Conservation (phyloP, 257 asterid species). For the Jasminum sambac region DNA sequence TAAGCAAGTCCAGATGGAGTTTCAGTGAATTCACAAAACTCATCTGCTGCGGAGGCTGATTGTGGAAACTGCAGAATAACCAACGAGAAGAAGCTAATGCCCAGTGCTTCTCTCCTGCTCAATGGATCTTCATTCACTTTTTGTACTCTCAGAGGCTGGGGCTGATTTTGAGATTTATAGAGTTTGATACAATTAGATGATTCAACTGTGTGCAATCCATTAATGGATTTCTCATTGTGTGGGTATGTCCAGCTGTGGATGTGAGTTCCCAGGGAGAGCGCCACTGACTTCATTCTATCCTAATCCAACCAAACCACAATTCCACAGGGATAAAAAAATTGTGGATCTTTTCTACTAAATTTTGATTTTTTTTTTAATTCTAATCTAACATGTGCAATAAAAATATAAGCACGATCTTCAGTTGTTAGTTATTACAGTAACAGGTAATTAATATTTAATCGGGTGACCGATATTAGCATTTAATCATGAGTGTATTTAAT, state of each 20-base stretch:
- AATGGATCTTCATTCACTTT: neutral
- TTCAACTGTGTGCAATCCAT: neutral
- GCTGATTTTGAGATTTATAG: neutral
- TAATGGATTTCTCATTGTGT: neutral
- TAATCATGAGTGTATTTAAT: too few relatives aligned
- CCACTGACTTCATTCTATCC: slow-evolving; percentile 23
- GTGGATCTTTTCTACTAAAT: too few relatives aligned
- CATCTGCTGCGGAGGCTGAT: slow-evolving; percentile 26
- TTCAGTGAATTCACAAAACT: slow-evolving; percentile 29
- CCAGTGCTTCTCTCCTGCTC: slow-evolving; percentile 38
- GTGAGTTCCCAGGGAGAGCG: slow-evolving; percentile 22
- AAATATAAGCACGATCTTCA: too few relatives aligned
- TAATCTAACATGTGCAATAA: too few relatives aligned
- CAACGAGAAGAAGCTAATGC: slow-evolving; percentile 27
- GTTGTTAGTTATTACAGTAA: too few relatives aligned
- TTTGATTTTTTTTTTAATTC: too few relatives aligned
- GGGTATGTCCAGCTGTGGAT: slow-evolving; percentile 8
- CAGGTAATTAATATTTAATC: too few relatives aligned
- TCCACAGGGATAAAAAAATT: neutral
- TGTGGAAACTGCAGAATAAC: slow-evolving; percentile 11
- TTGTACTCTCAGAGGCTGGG: neutral
- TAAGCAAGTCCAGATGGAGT: slow-evolving; percentile 46
- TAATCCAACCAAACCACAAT: neutral
- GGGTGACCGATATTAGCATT: too few relatives aligned
- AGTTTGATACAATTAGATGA: neutral